A percentile compares a stretch with the other conserved stretches of the same genome.
Conservation (phyloP, 2,329 filamentous ascomycete genomes). For the Fusarium sp. region DNA sequence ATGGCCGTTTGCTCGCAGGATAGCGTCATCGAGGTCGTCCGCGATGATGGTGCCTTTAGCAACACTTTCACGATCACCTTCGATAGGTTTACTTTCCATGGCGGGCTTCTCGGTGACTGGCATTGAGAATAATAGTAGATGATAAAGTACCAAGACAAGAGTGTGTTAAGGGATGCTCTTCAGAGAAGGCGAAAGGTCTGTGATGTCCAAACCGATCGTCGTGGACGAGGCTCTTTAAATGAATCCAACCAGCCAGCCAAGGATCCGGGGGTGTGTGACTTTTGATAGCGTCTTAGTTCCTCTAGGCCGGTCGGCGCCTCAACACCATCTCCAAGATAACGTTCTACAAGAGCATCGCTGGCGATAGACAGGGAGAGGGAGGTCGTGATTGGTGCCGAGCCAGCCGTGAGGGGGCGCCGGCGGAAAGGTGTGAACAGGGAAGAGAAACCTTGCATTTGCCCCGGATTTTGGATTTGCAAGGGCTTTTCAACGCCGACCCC, state of each 20-base stretch:
- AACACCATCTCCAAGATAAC: background rate
- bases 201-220: background rate
- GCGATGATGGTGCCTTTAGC: constrained; percentile 7
- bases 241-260: background rate
- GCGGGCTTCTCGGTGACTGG: background rate
- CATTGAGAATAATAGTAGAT: background rate
- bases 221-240: background rate
- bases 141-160: background rate
- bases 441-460: background rate
- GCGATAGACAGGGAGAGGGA: background rate
- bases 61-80: constrained; percentile 7
- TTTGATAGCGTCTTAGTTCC: background rate
- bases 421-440: background rate
- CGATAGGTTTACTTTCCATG: background rate
- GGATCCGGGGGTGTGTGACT: background rate
- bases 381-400: background rate
- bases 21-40: constrained; percentile 14
- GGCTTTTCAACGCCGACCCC: background rate
- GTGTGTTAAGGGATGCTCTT: background rate
- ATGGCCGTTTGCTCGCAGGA: constrained; percentile 23
- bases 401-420: background rate
- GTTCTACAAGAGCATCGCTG: background rate
- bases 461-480: background rate
- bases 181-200: background rate
- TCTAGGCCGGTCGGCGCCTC: background rate